Conservation (phyloP, 1,284 basidiomycete genomes). For the Ceratobasidium sp. region DNA sequence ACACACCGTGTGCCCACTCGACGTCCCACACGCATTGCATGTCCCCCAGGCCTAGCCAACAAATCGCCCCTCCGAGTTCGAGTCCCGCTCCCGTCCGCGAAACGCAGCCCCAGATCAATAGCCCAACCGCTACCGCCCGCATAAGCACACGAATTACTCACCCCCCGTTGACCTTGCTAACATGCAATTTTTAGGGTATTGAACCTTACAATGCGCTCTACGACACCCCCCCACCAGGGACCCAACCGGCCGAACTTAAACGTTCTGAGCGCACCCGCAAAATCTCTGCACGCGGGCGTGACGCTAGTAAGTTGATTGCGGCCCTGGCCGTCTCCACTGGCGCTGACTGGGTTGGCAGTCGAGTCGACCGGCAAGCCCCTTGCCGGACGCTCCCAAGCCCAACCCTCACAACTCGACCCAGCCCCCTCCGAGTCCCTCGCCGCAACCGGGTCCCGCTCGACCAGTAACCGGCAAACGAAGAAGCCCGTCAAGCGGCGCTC, state of each 20-base stretch:
- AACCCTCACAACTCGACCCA: too few species aligned
- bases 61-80: background rate
- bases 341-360: background rate
- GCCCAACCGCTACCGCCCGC: background rate
- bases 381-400: too few species aligned
- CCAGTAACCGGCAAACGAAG: background rate
- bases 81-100: constrained; percentile 11
- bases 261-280: background rate
- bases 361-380: too few species aligned
- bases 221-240: background rate
- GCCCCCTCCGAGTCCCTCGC: background rate
- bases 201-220: background rate
- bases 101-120: background rate
- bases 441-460: background rate
- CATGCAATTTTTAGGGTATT: background rate
- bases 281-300: background rate
- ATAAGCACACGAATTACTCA: background rate
- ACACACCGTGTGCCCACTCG: too few species aligned
- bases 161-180: background rate
- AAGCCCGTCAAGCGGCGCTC: background rate
- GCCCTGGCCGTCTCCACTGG: background rate
- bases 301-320: background rate
- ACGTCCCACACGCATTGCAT: background rate
- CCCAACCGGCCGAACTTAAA: background rate
- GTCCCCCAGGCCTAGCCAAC: background rate